Percentiles rank a stretch among this genome's conserved stretches.
Conservation (phyloP, 129 eudicot genomes). For the Lactuca saligna region DNA sequence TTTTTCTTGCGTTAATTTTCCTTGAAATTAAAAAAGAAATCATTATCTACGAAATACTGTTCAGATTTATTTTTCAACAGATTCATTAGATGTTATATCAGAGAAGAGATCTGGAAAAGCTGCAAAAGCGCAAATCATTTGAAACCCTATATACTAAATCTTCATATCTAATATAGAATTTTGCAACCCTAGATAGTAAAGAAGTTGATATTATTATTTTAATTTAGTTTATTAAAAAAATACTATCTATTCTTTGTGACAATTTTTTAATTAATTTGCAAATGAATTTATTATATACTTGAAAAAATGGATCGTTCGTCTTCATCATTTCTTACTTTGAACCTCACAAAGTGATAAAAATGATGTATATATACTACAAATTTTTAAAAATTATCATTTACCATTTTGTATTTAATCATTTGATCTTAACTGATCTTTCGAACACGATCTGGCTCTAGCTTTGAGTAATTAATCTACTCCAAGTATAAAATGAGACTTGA, state of each 20-base stretch:
- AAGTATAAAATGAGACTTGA: conserved; percentile 6
- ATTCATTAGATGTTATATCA: conserved; percentile 23
- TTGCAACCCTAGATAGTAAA: conserved; percentile 19
- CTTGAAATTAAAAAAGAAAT: not conserved
- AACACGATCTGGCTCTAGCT: not conserved
- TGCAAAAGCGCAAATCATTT: conserved; percentile 31
- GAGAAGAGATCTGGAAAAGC: conserved; percentile 29
- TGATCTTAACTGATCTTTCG: not conserved
- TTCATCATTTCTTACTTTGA: conserved; percentile 7
- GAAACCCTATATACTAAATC: conserved; percentile 23
- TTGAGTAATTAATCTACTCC: not conserved
- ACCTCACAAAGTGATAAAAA: not conserved
- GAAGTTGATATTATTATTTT: conserved; percentile 6
- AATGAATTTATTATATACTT: not conserved
- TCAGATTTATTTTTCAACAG: conserved; percentile 20
- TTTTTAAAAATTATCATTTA: not conserved
- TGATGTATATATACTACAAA: no score
- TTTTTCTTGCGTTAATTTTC: not conserved
- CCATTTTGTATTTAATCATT: not conserved
- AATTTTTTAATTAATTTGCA: not conserved
- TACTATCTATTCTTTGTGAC: not conserved
- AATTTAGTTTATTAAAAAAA: not conserved
- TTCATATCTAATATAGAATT: conserved; percentile 8
- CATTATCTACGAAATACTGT: conserved; percentile 9
- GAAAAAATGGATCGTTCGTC: not conserved